Evolutionary conservation across 176 grass and related monocot genomes (phyloP), one percentile per base, ranked within the genome.

Genomic region (Leersia perrieri): DNA sequence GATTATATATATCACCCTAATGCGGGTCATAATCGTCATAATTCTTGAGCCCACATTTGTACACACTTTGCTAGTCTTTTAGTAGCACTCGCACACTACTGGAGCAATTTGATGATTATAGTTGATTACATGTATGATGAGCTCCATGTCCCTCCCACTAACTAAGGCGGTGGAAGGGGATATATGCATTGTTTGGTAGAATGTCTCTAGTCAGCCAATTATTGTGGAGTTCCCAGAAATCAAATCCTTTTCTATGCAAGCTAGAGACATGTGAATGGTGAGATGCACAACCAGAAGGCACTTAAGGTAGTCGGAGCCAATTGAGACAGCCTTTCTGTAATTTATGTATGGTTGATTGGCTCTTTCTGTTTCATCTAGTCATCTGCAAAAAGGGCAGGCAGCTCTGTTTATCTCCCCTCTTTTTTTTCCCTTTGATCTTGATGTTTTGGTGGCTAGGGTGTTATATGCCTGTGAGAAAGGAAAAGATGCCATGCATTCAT

Each of bases 391-490:
- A 57, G 31, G 68, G 11, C 41, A 55, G 5, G 16, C 5, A 39
- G 5, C n/a, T n/a, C n/a, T n/a, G 5, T 7, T 70, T 70, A 11
- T 11, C 15, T 33, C 9, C 30, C 13, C 18, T 38, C 32, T 64
- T 9, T 76, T 69, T 27, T 75, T 70, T n/a, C 18, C 77, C 36
- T 38, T 23, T 49, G 51, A 44, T 41, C 63, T 11, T 82, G 57
- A 77, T 82, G 13, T 62, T 62, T 38, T 63, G 70, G 87, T 89
- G 39, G 87, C 80, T 84, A 67, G 75, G 51, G 32, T 80, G 82
- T 64, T 34, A 32, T 51, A 75, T n/a, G n/a, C n/a, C 0, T 60
- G 29, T 31, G n/a, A 10, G 35, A 12, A 12, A 73, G n/a, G n/a
- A n/a, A 28, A 68, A 69, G 69, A 66, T 66, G 66, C 8, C 83